Base-by-base conservation (phyloP, 2,329 filamentous ascomycete species). In the Apiospora malaysiana region DNA sequence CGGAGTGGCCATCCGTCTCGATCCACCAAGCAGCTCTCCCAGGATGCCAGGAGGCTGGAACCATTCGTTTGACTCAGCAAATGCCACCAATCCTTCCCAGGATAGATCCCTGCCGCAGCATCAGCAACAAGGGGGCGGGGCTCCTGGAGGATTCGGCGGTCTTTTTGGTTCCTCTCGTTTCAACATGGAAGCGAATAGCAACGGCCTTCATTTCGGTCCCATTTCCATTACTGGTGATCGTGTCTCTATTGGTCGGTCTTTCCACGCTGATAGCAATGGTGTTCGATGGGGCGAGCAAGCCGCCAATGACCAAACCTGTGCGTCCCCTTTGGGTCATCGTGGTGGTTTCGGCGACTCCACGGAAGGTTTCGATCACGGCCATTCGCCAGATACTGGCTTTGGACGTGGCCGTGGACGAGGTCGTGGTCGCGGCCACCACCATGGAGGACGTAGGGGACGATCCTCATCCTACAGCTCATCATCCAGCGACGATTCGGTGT, bases 281-380 rank as follows among this genome's bases (percentile, higher is more conserved):
- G 74, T 89, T 70, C 81, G 84, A 25, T 82, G 88, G 71, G 84
- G 85, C 32, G 81, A 79, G 9, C 71, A 87, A 27, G 78, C 84
- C 1, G 81, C 84, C 46, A 83, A 42, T 25, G 45, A 63, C n/a
- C 56, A 63, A 40, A 63, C 6, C 21, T 32, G 56, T 21, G 32
- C 56, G 21, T 32, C 56, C 10, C 27, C 56, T 63, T 40, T 63
- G 18, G 56, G 32, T 6, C 21, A 9, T 40, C 32, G 9, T 18
- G 56, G 32, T 12, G 56, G 56, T 2, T 10, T 12, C 14, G 56
- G 32, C 7, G 32, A 40, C 2, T 12, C 21, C 56, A n/a, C 32
- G 27, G 32, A 37, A 8, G 32, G 56, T 21, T 6, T n/a, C 32
- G 21, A 25, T 4, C 46, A 27, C 4, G 27, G 32, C 27, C 51